Conservation (phyloP, 257 asterid species). For the Cordia subcordata region DNA sequence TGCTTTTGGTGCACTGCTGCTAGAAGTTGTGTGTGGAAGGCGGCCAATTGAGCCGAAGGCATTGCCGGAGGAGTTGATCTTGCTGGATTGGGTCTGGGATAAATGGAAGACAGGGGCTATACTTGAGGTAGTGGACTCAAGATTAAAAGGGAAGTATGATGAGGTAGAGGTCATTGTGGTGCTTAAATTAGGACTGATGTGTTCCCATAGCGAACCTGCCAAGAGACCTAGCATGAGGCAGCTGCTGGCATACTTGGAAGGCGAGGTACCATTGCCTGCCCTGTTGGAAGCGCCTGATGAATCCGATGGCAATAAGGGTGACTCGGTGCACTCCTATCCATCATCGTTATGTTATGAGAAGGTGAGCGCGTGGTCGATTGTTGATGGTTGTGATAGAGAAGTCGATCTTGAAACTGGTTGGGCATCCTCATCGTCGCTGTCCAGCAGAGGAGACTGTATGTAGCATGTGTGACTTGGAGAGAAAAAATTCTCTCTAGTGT, state of each 20-base stretch:
- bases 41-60: slow-evolving; percentile 65
- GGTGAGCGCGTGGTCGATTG: slow-evolving; percentile 30
- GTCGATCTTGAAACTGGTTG: slow-evolving; percentile 38
- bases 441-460: slow-evolving; percentile 12
- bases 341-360: slow-evolving; percentile 43
- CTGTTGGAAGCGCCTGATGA: slow-evolving; percentile 30
- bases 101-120: slow-evolving; percentile 46
- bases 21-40: slow-evolving; percentile 71
- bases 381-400: slow-evolving; percentile 21
- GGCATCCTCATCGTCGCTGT: slow-evolving; percentile 19
- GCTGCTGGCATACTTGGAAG: slow-evolving; percentile 55
- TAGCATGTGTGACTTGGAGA: background rate
- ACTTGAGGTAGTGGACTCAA: slow-evolving; percentile 48
- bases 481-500: background rate
- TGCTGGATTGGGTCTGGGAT: slow-evolving; percentile 82
- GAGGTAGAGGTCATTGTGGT: slow-evolving; percentile 47
- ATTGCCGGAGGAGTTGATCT: slow-evolving; percentile 53
- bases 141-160: slow-evolving; percentile 34
- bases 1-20: slow-evolving; percentile 63
- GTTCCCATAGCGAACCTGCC: slow-evolving; percentile 43
- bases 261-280: slow-evolving; percentile 37
- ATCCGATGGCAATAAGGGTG: slow-evolving; percentile 19
- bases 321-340: slow-evolving; percentile 34
- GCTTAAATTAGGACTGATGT: slow-evolving; percentile 64
- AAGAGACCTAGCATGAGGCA: slow-evolving; percentile 60